Conservation (phyloP, 2,329 filamentous ascomycete genomes). For the Trichophyton benhamiae region DNA sequence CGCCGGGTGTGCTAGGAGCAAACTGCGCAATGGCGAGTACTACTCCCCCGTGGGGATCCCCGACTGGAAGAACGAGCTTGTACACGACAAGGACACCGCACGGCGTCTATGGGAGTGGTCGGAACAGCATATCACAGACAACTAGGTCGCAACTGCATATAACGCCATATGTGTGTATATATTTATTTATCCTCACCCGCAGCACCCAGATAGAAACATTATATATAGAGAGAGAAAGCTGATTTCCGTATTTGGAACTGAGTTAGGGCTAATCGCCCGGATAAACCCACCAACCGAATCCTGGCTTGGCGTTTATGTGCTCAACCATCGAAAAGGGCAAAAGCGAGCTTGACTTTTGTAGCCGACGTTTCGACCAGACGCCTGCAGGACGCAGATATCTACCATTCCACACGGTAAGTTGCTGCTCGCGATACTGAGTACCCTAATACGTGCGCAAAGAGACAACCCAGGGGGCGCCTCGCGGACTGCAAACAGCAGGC, state of each 20-base stretch:
- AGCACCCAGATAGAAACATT: too few species aligned
- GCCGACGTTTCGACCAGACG: not conserved
- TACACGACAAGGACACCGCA: slow-evolving; percentile 23
- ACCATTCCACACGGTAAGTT: not conserved
- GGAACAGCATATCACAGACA: slow-evolving; percentile 18
- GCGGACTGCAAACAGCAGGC: not conserved
- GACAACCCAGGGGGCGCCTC: not conserved
- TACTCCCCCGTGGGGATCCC: slow-evolving; percentile 30
- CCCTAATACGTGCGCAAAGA: not conserved
- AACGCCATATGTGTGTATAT: not conserved
- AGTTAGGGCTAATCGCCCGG: slow-evolving; percentile 1
- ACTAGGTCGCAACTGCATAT: not conserved
- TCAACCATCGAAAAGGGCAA: not conserved
- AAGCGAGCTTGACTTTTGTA: not conserved
- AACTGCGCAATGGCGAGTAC: slow-evolving; percentile 29
- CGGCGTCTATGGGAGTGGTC: slow-evolving; percentile 35
- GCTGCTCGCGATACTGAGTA: not conserved
- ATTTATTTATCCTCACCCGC: not conserved
- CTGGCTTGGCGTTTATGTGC: not conserved
- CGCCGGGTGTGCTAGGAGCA: slow-evolving; percentile 23
- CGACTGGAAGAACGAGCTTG: slow-evolving; percentile 21
- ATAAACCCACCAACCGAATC: not conserved
- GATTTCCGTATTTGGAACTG: not conserved
- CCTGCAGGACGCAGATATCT: not conserved
- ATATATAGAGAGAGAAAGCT: not conserved